Evolutionary conservation across 805 yeast genomes (phyloP).

Genomic region (Pichia thaimueangensis): DNA sequence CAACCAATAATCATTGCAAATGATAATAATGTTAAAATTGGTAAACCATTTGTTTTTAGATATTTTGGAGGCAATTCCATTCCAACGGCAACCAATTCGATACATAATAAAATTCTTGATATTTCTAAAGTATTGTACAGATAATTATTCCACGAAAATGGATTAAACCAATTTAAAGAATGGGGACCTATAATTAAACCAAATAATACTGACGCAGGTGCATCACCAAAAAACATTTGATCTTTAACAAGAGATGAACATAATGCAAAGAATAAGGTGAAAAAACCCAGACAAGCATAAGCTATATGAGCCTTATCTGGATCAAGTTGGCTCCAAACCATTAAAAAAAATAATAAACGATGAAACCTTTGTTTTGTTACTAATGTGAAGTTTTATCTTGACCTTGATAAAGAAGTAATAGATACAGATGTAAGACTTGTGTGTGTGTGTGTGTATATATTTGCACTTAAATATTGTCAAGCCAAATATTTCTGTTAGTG

Average conservation of each 20-base stretch:
- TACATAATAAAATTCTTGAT: conserved; percentile 55
- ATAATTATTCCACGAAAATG: conserved; percentile 46
- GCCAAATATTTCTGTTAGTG: too few species aligned
- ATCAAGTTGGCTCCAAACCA: conserved; percentile 28
- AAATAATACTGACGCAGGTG: conserved; percentile 53
- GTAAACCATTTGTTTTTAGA: conserved; percentile 47
- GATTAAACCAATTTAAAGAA: conserved; percentile 50
- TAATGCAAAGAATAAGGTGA: conserved; percentile 48
- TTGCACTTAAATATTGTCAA: too few species aligned
- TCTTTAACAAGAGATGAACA: conserved; percentile 53
- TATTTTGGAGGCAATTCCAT: conserved; percentile 64
- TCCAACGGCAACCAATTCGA: conserved; percentile 64
- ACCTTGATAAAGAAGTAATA: too few species aligned
- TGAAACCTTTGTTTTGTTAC: too few species aligned
- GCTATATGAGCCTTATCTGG: conserved; percentile 29
- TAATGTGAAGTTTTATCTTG: too few species aligned
- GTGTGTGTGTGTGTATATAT: too few species aligned
- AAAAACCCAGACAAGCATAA: conserved; percentile 58
- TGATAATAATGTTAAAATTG: conserved; percentile 47
- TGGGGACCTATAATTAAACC: conserved; percentile 57
- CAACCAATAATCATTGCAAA: conserved; percentile 69
- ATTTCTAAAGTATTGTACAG: conserved; percentile 49
- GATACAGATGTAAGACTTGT: too few species aligned
- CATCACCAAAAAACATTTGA: conserved; percentile 54
- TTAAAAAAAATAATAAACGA: too few species aligned